Conservation (phyloP, 139 green algal genomes). For the Chloropicon primus region DNA sequence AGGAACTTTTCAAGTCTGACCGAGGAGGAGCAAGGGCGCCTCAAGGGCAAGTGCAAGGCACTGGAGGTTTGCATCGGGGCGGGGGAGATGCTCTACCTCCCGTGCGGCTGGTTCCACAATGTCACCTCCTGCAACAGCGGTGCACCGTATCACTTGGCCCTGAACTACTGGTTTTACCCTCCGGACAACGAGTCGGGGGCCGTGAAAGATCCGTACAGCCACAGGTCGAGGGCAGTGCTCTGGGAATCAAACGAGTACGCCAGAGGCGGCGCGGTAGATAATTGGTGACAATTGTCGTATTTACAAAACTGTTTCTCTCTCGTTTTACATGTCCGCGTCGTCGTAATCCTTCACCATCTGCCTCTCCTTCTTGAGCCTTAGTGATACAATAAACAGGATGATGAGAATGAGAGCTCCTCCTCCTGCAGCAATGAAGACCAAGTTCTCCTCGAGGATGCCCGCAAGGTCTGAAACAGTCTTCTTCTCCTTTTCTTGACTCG, state of each 20-base stretch:
- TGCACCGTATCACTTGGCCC: constrained; percentile 6
- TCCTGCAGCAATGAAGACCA: background rate
- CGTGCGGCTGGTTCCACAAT: constrained; percentile 19
- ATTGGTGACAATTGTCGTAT: too few relatives aligned
- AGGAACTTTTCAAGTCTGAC: background rate
- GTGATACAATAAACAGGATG: background rate
- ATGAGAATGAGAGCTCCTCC: background rate
- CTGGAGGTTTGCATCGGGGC: constrained; percentile 2
- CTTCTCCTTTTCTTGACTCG: background rate
- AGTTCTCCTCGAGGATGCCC: background rate
- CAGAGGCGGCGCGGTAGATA: too few relatives aligned
- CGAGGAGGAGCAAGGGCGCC: background rate
- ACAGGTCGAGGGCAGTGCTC: background rate
- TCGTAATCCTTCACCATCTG: background rate
- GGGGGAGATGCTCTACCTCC: constrained; percentile 16
- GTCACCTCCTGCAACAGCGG: constrained; percentile 5
- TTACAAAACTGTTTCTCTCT: too few relatives aligned
- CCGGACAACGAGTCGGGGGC: background rate
- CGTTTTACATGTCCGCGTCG: background rate
- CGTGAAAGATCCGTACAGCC: background rate
- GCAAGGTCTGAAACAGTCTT: background rate
- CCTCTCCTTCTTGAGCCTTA: background rate
- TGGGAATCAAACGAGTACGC: too few relatives aligned
- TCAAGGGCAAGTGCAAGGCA: background rate
- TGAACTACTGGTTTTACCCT: background rate